phyloP scores from a whole-genome alignment of 2,329 filamentous ascomycete genomes.

The Pezicula radicicola region DNA sequence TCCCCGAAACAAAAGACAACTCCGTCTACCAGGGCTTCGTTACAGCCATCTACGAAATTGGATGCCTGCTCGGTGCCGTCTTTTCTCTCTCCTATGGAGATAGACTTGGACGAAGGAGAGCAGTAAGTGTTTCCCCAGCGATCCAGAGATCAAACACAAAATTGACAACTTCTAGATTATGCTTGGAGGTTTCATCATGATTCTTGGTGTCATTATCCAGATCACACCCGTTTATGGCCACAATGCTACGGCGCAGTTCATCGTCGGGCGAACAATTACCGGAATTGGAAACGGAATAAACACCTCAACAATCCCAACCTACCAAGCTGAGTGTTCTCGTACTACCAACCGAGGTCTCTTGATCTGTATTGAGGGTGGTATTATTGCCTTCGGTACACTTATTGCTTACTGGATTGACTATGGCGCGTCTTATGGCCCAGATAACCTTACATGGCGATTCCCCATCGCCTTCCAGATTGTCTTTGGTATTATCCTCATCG shows the following conservation, averaged over 20 bases:
- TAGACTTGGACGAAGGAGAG: slow-evolving; percentile 50
- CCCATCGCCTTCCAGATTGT: slow-evolving; percentile 88
- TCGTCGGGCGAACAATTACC: slow-evolving; percentile 47
- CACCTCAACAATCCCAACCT: slow-evolving; percentile 50
- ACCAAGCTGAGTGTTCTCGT: slow-evolving; percentile 56
- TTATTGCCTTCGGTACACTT: slow-evolving; percentile 63
- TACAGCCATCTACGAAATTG: slow-evolving; percentile 54
- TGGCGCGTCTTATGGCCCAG: slow-evolving; percentile 85
- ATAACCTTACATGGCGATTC: slow-evolving; percentile 82
- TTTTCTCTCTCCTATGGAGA: slow-evolving; percentile 49
- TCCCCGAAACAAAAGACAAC: slow-evolving; percentile 57
- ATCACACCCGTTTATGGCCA: slow-evolving; percentile 30
- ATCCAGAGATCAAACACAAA: slow-evolving; percentile 28
- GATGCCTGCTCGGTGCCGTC: slow-evolving; percentile 49
- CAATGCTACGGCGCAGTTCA: slow-evolving; percentile 49
- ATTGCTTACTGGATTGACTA: slow-evolving; percentile 99
- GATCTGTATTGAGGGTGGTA: slow-evolving; percentile 52
- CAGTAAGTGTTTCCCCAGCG: slow-evolving; percentile 45
- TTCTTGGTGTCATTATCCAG: slow-evolving; percentile 50
- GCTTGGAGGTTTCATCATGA: slow-evolving; percentile 54
- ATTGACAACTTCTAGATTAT: slow-evolving; percentile 39
- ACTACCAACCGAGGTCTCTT: slow-evolving; percentile 42
- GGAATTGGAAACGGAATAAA: slow-evolving; percentile 51
- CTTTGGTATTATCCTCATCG: slow-evolving; percentile 80
- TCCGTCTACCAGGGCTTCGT: slow-evolving; percentile 42